Conservation (phyloP, 139 green algal genomes). For the Pleodorina starrii region DNA sequence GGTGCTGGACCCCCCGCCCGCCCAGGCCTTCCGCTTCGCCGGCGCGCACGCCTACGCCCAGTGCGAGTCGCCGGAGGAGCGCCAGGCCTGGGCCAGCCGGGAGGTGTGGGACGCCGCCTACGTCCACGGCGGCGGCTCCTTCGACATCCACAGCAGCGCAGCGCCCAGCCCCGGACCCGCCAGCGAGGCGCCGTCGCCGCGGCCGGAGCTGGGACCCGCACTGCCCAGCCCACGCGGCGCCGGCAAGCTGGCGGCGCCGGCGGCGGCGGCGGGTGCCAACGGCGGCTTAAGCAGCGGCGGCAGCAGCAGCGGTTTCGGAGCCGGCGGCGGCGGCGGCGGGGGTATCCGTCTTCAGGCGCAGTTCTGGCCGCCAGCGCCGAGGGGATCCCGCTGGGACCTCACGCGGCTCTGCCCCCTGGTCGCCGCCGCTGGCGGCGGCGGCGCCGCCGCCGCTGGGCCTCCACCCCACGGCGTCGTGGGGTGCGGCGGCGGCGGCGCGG, state of each 20-base stretch:
- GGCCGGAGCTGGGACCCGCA: not conserved
- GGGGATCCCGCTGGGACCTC: constrained; percentile 16
- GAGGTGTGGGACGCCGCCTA: constrained; percentile 37
- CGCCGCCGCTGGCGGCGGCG: not conserved
- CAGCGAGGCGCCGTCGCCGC: not conserved
- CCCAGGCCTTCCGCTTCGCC: constrained; percentile 40
- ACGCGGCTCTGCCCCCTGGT: not conserved
- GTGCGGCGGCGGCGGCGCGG: not conserved
- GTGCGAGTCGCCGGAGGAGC: constrained; percentile 8
- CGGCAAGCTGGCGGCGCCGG: not conserved
- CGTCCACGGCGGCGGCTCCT: not conserved
- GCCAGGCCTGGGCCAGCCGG: constrained; percentile 26
- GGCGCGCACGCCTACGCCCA: constrained; percentile 21
- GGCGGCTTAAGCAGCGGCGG: not conserved
- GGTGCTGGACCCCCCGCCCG: not conserved
- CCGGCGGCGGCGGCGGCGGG: not conserved
- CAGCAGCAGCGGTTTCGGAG: not conserved
- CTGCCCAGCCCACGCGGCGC: not conserved
- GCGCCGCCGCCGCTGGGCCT: too few relatives aligned
- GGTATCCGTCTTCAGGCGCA: not conserved
- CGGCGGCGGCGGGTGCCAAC: not conserved
- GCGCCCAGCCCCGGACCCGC: not conserved
- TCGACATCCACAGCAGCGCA: not conserved
- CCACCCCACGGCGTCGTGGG: not conserved
- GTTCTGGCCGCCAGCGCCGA: constrained; percentile 29